Conservation (phyloP, 768 basidiomycete genomes). For the Cyathus striatus region DNA sequence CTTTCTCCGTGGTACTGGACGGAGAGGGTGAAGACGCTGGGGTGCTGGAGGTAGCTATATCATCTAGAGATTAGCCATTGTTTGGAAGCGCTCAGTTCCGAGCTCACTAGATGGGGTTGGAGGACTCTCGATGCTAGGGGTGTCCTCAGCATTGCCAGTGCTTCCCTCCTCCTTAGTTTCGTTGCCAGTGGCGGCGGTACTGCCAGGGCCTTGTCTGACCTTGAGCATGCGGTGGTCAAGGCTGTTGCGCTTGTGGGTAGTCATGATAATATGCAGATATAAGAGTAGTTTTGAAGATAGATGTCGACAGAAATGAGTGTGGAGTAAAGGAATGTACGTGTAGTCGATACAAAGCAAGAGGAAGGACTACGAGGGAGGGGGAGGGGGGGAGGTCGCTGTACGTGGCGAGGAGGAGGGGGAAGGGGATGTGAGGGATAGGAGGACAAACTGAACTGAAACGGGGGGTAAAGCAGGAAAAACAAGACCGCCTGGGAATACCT, state of each 20-base stretch:
- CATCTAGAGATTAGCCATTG: not conserved
- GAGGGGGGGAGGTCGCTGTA: too few relatives aligned
- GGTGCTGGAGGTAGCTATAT: not conserved
- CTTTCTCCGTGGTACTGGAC: not conserved
- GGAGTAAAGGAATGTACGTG: too few relatives aligned
- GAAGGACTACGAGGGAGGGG: too few relatives aligned
- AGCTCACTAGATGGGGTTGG: not conserved
- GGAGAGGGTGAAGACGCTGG: not conserved
- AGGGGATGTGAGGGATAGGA: too few relatives aligned
- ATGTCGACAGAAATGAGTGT: too few relatives aligned
- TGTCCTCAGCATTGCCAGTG: not conserved
- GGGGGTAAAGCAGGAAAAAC: too few relatives aligned
- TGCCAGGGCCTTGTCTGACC: slow-evolving; percentile 12
- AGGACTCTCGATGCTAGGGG: not conserved
- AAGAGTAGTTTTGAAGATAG: too few relatives aligned
- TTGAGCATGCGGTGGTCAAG: slow-evolving; percentile 16
- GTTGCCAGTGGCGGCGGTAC: not conserved
- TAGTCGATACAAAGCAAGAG: too few relatives aligned
- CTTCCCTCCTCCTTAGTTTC: not conserved
- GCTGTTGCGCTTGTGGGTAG: slow-evolving; percentile 19
- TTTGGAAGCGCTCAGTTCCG: not conserved
- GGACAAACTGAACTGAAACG: too few relatives aligned
- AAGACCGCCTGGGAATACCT: too few relatives aligned
- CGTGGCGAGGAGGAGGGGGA: too few relatives aligned
- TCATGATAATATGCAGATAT: slow-evolving; percentile 16